Conservation (phyloP, 1,139 yeast genomes). For the Chernovozyma sophiae-reginae region DNA sequence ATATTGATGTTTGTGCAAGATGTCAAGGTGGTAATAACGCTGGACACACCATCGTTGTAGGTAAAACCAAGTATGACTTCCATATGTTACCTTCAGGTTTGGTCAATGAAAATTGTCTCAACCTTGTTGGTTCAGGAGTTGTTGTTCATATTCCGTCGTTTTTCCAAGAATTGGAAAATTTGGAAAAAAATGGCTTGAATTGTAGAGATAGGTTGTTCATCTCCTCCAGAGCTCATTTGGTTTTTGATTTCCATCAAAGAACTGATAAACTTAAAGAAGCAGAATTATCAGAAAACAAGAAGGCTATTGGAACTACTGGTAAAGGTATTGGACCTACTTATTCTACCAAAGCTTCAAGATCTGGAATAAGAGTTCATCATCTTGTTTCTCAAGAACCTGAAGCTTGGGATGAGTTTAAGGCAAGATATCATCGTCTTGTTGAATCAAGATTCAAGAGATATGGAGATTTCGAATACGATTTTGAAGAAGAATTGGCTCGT, state of each 20-base stretch:
- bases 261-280: slow-evolving; percentile 94
- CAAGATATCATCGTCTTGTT: slow-evolving; percentile 70
- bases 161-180: slow-evolving; percentile 76
- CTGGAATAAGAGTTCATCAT: slow-evolving; percentile 96
- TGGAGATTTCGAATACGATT: slow-evolving; percentile 87
- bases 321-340: slow-evolving; percentile 99
- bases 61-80: slow-evolving; percentile 85
- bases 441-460: slow-evolving; percentile 83
- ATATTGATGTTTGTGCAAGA: slow-evolving; percentile 94
- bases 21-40: slow-evolving; percentile 99
- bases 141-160: slow-evolving; percentile 94
- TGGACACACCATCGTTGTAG: slow-evolving; percentile 96
- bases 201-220: slow-evolving; percentile 80
- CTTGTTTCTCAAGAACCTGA: slow-evolving; percentile 84
- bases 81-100: slow-evolving; percentile 98
- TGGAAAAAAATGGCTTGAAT: slow-evolving; percentile 76
- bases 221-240: slow-evolving; percentile 93
- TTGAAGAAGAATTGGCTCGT: slow-evolving; percentile 71
- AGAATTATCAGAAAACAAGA: slow-evolving; percentile 79
- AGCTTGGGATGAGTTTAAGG: slow-evolving; percentile 89
- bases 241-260: slow-evolving; percentile 95
- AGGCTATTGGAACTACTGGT: slow-evolving; percentile 97
- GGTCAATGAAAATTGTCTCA: slow-evolving; percentile 85
- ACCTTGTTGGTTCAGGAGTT: slow-evolving; percentile 93
- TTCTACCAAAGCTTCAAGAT: slow-evolving; percentile 93